A percentile compares a stretch with the other conserved stretches of the same genome.
Evolutionary conservation across 2,329 filamentous ascomycete genomes (phyloP).

Genomic region (Cercospora berteroae): DNA sequence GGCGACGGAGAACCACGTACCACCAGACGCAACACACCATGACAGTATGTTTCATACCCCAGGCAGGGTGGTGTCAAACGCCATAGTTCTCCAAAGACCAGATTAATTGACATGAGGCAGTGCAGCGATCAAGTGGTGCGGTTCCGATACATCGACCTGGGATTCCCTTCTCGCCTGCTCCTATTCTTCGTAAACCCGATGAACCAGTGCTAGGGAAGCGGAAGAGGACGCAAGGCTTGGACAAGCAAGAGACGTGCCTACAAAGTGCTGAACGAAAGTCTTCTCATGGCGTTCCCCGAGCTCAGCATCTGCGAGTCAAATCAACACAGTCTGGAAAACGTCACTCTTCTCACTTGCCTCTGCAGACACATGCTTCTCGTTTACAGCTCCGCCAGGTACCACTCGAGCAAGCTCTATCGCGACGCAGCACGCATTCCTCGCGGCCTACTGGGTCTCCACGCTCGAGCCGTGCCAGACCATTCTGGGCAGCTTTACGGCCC

Average conservation of each 20-base stretch:
- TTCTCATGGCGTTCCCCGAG: not conserved
- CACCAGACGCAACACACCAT: not conserved
- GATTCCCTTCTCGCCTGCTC: not conserved
- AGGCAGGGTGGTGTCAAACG: not conserved
- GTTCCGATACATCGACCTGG: not conserved
- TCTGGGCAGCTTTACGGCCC: not conserved
- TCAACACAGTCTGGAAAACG: not conserved
- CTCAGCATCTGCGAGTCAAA: not conserved
- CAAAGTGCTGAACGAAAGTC: not conserved
- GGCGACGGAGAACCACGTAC: not conserved
- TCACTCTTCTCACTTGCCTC: not conserved
- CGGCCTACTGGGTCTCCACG: not conserved
- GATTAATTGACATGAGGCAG: not conserved
- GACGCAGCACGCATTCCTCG: not conserved
- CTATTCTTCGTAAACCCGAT: not conserved
- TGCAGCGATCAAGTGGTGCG: not conserved
- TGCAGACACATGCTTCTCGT: not conserved
- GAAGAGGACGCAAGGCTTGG: not conserved
- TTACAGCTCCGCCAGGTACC: not conserved
- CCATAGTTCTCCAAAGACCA: not conserved
- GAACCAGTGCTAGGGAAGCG: not conserved
- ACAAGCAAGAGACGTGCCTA: not conserved
- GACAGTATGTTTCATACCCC: not conserved
- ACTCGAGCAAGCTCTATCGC: not conserved
- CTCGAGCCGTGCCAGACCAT: not conserved